Percentiles rank a stretch among this genome's conserved stretches.
phyloP scores from a whole-genome alignment of 2,329 filamentous ascomycete species.

The Verruconis gallopava region DNA sequence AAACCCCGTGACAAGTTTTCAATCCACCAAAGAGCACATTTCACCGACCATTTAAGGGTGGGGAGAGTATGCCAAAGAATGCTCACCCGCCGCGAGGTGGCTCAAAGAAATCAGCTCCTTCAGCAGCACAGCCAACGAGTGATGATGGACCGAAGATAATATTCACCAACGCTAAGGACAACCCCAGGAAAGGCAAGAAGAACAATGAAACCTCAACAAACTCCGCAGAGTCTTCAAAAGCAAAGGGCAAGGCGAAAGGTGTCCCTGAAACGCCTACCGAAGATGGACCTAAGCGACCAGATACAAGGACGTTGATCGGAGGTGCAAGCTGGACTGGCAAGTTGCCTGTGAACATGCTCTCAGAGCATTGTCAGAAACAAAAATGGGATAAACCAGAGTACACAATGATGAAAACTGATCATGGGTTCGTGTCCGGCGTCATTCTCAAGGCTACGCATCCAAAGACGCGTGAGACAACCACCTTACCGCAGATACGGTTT shows the following conservation, averaged over 20 bases:
- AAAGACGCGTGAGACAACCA: slow-evolving; percentile 68
- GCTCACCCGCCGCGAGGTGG: slow-evolving; percentile 32
- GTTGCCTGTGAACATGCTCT: slow-evolving; percentile 81
- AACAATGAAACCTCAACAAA: slow-evolving; percentile 12
- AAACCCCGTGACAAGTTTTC: no score
- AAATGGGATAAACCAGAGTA: slow-evolving; percentile 94
- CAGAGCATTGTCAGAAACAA: slow-evolving; percentile 90
- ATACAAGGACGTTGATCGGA: slow-evolving; percentile 68
- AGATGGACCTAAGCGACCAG: slow-evolving; percentile 43
- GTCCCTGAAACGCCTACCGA: slow-evolving; percentile 16
- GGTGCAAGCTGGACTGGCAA: slow-evolving; percentile 97
- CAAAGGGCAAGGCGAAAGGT: slow-evolving; percentile 24
- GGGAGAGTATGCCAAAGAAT: slow-evolving; percentile 33
- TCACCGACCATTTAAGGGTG: background rate
- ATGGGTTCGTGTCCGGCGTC: slow-evolving; percentile 65
- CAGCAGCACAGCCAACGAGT: slow-evolving; percentile 26
- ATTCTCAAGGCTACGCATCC: slow-evolving; percentile 59
- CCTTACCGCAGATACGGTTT: slow-evolving; percentile 69
- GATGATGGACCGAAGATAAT: slow-evolving; percentile 38
- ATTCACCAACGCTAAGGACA: slow-evolving; percentile 32
- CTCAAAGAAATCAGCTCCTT: slow-evolving; percentile 25
- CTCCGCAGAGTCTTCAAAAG: slow-evolving; percentile 15
- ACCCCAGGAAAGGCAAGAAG: slow-evolving; percentile 28
- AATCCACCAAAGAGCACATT: background rate
- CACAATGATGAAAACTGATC: slow-evolving; percentile 40